A percentile compares a stretch with the other conserved stretches of the same genome.
Conservation (phyloP, 2,329 filamentous ascomycete genomes). For the Penicillium sp. region DNA sequence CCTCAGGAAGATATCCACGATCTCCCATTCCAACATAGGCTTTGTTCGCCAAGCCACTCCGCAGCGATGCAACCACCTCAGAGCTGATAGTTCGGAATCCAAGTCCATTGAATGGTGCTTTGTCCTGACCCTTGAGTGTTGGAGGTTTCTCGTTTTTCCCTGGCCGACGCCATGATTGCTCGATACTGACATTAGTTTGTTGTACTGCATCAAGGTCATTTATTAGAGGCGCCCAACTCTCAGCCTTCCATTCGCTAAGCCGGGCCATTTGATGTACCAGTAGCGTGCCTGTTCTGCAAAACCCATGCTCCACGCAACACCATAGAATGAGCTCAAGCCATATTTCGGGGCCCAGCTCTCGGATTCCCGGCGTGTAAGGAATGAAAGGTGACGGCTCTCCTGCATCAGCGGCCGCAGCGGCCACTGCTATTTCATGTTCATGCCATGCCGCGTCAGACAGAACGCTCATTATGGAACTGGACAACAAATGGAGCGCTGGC, state of each 20-base stretch:
- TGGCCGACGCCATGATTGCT: conserved; percentile 39
- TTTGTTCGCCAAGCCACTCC: conserved; percentile 53
- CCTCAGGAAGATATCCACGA: conserved; percentile 35
- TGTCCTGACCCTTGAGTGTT: conserved; percentile 18
- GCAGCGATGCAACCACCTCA: conserved; percentile 57
- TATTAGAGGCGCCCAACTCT: conserved; percentile 42
- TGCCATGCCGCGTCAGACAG: conserved; percentile 50
- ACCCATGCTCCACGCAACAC: conserved; percentile 52
- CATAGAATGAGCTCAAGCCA: conserved; percentile 54
- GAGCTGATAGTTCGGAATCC: conserved; percentile 54
- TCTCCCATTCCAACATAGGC: conserved; percentile 44
- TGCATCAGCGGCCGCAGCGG: conserved; percentile 36
- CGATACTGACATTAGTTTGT: conserved; percentile 37
- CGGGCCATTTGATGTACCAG: conserved; percentile 39
- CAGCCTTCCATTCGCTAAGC: conserved; percentile 40
- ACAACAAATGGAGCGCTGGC: conserved; percentile 47
- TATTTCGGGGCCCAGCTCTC: conserved; percentile 48
- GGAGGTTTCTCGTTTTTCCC: conserved; percentile 17
- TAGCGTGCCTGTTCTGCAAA: conserved; percentile 41
- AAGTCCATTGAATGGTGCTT: conserved; percentile 41
- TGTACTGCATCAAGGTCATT: conserved; percentile 28
- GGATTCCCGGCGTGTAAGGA: conserved; percentile 42
- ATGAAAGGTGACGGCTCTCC: conserved; percentile 42
- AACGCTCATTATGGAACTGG: conserved; percentile 47
- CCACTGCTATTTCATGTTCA: conserved; percentile 41